Conservation (phyloP, 1,139 yeast genomes). For the Yamadazyma dendronema region DNA sequence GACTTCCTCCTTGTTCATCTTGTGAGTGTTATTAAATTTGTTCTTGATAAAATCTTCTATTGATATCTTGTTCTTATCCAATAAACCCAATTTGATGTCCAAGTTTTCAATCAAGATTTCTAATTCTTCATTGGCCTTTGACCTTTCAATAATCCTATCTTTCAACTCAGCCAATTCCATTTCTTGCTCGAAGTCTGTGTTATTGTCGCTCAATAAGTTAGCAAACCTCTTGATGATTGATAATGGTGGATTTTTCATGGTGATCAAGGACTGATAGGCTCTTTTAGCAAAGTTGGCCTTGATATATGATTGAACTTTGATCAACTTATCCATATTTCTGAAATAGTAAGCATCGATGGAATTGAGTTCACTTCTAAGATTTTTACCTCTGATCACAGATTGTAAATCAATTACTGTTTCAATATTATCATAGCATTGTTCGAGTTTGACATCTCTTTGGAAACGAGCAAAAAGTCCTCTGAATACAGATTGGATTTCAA, state of each 20-base stretch:
- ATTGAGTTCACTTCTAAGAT: constrained; percentile 32
- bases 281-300: constrained; percentile 66
- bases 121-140: constrained; percentile 62
- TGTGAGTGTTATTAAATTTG: constrained; percentile 32
- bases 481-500: constrained; percentile 34
- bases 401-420: constrained; percentile 46
- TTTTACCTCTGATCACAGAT: constrained; percentile 46
- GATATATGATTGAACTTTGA: constrained; percentile 72
- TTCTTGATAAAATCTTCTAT: constrained; percentile 69
- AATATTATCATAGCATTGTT: constrained; percentile 50
- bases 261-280: constrained; percentile 72
- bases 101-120: constrained; percentile 76
- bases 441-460: constrained; percentile 45
- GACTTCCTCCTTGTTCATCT: constrained; percentile 15
- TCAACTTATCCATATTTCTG: constrained; percentile 53
- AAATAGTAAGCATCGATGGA: constrained; percentile 53
- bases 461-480: constrained; percentile 54
- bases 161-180: constrained; percentile 65
- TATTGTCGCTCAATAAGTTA: constrained; percentile 70
- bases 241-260: constrained; percentile 73
- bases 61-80: constrained; percentile 77
- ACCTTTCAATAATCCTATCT: constrained; percentile 63
- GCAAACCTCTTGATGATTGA: constrained; percentile 77
- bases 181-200: constrained; percentile 74
- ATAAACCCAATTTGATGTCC: constrained; percentile 75